Evolutionary conservation across 2,329 filamentous ascomycete genomes (phyloP).

Genomic region (Paraphoma sp.): DNA sequence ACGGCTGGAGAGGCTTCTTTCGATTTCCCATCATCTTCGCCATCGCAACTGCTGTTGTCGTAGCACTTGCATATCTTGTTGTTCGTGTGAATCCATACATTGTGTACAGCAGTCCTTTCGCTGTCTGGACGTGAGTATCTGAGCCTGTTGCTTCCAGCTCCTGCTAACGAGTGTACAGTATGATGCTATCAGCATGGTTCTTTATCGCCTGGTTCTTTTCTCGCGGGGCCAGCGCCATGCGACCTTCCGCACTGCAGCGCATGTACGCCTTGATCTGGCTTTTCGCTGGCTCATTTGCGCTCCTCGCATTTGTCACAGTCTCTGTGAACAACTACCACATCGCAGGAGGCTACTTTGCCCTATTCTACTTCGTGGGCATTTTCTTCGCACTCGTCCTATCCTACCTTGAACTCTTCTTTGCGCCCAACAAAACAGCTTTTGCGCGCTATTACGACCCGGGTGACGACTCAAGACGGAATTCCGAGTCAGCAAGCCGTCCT

Average conservation of each 20-base stretch:
- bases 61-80: slow-evolving; percentile 77
- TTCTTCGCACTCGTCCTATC: slow-evolving; percentile 78
- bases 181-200: slow-evolving; percentile 83
- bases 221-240: slow-evolving; percentile 76
- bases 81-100: slow-evolving; percentile 88
- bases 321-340: slow-evolving; percentile 77
- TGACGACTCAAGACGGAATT: slow-evolving; percentile 19
- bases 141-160: too few relatives aligned
- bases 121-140: slow-evolving; percentile 69
- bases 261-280: slow-evolving; percentile 85
- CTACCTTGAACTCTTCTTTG: slow-evolving; percentile 79
- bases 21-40: slow-evolving; percentile 79
- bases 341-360: slow-evolving; percentile 78
- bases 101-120: slow-evolving; percentile 86
- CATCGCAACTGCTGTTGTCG: slow-evolving; percentile 70
- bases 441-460: slow-evolving; percentile 59
- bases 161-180: slow-evolving; percentile 53
- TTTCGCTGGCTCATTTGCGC: slow-evolving; percentile 74
- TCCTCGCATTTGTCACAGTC: slow-evolving; percentile 75
- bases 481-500: slow-evolving; percentile 43
- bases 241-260: slow-evolving; percentile 86
- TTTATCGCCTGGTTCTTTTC: slow-evolving; percentile 83
- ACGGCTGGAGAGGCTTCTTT: slow-evolving; percentile 83
- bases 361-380: slow-evolving; percentile 78
- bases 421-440: slow-evolving; percentile 73